Base-by-base conservation (phyloP, 2,329 filamentous ascomycete genomes). In the Colletotrichum sp. region DNA sequence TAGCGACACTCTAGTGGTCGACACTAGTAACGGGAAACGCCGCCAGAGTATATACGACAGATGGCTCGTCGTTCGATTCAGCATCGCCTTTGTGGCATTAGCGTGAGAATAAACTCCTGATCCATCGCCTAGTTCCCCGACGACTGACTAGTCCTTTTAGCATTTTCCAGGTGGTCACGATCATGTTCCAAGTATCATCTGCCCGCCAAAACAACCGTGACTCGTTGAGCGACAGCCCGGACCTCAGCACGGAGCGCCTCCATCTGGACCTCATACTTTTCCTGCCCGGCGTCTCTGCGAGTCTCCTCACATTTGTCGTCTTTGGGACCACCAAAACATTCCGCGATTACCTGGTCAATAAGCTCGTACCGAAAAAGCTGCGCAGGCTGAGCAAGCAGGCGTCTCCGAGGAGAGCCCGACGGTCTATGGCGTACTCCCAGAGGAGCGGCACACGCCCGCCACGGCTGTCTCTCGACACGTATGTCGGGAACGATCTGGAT, bases 41-140 rank as follows among this genome's bases (percentile, higher is more conserved):
- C 75, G 71, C 63, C 77, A 73, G 59, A 84, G 81, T 30, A 87
- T 88, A 12, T 89, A 89, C 77, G 87, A 89, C 77, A 82, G 81
- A 55, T 88, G 86, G 82, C 82, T 89, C 7, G 78, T 89, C 8
- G 81, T 85, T 8, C 85, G 88, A 12, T 89, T 89, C 76, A 84
- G 84, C 3, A 82, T 89, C 15, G 87, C 83, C 3, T 88, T 88
- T 72, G 71, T 85, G 5, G 82, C 87, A 13, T 78, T 89, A 57
- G 81, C 84, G 84, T 85, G 76, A 78, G 82, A 69, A 59, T 30
- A 73, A 49, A 26, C 49, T 60, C 59, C 26, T 32, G 12, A 6
- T 16, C 26, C 59, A 32, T 13, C 21, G 32, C 60, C 15, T 64
- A 34, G 21, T 12, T 55, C 67, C n/a, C n/a, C 8, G 12, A 32